Conservation (phyloP, 139 green algal species). For the Haematococcus lacustris region DNA sequence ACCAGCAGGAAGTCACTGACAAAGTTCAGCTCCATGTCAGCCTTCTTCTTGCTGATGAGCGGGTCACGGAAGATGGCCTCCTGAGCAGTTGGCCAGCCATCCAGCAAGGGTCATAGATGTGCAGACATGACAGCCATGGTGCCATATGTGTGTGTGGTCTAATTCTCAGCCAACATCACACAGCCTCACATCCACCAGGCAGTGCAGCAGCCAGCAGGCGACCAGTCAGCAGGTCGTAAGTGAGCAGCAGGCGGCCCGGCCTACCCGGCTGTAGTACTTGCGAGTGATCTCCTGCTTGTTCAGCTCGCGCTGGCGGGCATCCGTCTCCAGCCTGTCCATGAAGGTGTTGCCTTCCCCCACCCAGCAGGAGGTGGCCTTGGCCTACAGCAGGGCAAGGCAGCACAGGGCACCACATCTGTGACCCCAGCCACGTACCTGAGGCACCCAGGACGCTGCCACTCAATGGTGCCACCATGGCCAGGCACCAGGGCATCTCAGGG, state of each 20-base stretch:
- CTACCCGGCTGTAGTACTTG: too few relatives aligned
- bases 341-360: constrained; percentile 20
- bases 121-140: too few relatives aligned
- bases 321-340: constrained; percentile 42
- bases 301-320: constrained; percentile 29
- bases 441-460: too few relatives aligned
- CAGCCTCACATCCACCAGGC: background rate
- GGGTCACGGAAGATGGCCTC: constrained; percentile 16
- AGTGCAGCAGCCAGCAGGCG: too few relatives aligned
- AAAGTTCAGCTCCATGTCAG: constrained; percentile 5
- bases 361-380: background rate
- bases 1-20: background rate
- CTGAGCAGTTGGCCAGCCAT: too few relatives aligned
- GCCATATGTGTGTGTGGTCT: too few relatives aligned
- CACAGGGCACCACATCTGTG: background rate
- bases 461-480: background rate
- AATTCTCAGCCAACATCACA: background rate
- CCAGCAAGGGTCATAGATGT: too few relatives aligned
- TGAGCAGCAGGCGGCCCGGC: too few relatives aligned
- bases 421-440: too few relatives aligned
- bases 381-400: background rate
- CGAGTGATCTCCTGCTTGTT: background rate
- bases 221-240: too few relatives aligned
- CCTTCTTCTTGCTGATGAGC: constrained; percentile 19
- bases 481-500: background rate